Conservation (phyloP, 495 filamentous ascomycete species). For the Xylona heveae region DNA sequence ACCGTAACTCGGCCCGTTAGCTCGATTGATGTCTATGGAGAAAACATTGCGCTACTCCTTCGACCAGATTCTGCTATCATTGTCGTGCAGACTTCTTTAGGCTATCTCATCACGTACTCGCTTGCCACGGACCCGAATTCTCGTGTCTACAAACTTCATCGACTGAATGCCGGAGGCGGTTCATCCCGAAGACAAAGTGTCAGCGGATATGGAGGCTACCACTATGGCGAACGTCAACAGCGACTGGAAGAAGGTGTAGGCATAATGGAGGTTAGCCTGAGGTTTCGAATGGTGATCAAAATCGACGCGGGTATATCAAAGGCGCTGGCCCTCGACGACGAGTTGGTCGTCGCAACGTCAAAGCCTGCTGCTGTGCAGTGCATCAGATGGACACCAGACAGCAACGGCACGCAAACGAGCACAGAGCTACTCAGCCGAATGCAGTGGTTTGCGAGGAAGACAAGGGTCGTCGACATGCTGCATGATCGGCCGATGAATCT, state of each 20-base stretch:
- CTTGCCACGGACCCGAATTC: constrained; percentile 66
- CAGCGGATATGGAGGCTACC: constrained; percentile 27
- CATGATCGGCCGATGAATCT: constrained; percentile 96
- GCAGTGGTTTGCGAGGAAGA: constrained; percentile 59
- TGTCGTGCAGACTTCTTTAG: constrained; percentile 71
- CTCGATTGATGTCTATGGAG: constrained; percentile 67
- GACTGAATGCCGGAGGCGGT: constrained; percentile 40
- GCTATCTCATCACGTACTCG: constrained; percentile 87
- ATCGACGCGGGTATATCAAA: constrained; percentile 85
- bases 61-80: constrained; percentile 83
- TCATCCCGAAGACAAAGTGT: constrained; percentile 39
- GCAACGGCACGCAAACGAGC: constrained; percentile 60
- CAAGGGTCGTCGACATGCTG: constrained; percentile 63
- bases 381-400: constrained; percentile 82
- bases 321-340: constrained; percentile 79
- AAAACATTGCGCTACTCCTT: constrained; percentile 63
- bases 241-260: constrained; percentile 55
- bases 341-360: constrained; percentile 79
- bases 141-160: constrained; percentile 65
- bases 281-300: constrained; percentile 95
- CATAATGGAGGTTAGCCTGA: constrained; percentile 65
- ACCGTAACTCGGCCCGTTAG: constrained; percentile 57
- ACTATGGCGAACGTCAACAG: too few species aligned
- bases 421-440: constrained; percentile 82
- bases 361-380: constrained; percentile 91